Evolutionary conservation across 495 filamentous ascomycete species (phyloP).

Genomic region (Podospora sp.): DNA sequence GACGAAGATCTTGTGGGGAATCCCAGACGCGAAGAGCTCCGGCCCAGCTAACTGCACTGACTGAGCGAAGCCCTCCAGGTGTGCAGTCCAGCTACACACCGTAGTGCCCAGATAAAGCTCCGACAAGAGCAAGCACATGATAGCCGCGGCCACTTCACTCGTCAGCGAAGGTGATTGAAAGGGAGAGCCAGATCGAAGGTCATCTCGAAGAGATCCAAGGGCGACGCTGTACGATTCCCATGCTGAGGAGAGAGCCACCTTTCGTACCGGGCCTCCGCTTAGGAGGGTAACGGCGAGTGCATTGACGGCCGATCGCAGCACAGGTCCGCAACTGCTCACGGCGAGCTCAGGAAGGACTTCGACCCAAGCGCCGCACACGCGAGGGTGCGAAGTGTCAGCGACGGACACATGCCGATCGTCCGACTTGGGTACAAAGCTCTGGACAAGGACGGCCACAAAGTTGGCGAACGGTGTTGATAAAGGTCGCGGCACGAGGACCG

Average conservation of each 20-base stretch:
- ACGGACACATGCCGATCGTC: background rate
- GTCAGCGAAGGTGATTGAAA: constrained; percentile 14
- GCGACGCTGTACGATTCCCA: constrained; percentile 34
- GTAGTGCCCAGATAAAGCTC: constrained; percentile 39
- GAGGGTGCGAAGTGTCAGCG: constrained; percentile 24
- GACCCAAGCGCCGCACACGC: constrained; percentile 46
- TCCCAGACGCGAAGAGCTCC: constrained; percentile 28
- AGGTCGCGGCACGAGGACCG: background rate
- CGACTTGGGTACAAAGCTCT: constrained; percentile 22
- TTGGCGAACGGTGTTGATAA: constrained; percentile 16
- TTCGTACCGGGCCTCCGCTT: constrained; percentile 19
- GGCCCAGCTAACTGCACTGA: constrained; percentile 36
- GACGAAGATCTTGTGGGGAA: constrained; percentile 40
- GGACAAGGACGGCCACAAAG: constrained; percentile 22
- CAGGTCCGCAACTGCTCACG: constrained; percentile 6
- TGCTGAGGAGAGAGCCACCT: constrained; percentile 16
- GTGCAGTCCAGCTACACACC: constrained; percentile 28
- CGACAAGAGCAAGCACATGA: constrained; percentile 43
- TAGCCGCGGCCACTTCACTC: constrained; percentile 32
- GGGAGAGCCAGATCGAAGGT: constrained; percentile 21
- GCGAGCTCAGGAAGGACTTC: constrained; percentile 39
- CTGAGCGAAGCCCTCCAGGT: constrained; percentile 36
- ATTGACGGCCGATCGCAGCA: constrained; percentile 32
- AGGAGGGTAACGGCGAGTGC: constrained; percentile 36
- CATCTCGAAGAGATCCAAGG: constrained; percentile 31